Percentiles rank a stretch among this genome's conserved stretches.
phyloP scores from a whole-genome alignment of 2,329 filamentous ascomycete species.

The Aschersonia sp. region DNA sequence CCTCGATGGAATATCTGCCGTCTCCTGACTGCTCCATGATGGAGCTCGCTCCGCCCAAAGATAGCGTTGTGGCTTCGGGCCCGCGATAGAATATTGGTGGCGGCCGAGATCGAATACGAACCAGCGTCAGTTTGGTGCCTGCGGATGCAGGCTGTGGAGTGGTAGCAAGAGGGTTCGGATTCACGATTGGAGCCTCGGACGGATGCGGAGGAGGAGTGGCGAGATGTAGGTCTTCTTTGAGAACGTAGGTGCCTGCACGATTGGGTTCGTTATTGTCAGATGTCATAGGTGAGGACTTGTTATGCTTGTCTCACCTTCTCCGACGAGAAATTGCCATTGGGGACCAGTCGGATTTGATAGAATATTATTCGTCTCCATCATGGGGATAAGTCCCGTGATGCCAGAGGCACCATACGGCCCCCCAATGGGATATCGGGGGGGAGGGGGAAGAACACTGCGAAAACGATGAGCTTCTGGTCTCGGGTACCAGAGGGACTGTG shows the following conservation, averaged over 20 bases:
- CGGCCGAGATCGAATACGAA: conserved; percentile 52
- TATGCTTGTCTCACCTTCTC: conserved; percentile 49
- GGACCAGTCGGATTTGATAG: conserved; percentile 66
- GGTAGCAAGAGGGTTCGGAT: conserved; percentile 83
- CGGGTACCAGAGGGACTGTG: neutral
- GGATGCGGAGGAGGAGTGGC: conserved; percentile 92
- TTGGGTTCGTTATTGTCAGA: conserved; percentile 5
- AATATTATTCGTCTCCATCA: conserved; percentile 91
- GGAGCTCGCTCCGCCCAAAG: conserved; percentile 24
- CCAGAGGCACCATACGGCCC: conserved; percentile 57
- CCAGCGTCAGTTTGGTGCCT: conserved; percentile 72
- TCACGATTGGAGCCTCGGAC: conserved; percentile 75
- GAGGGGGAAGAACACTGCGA: conserved; percentile 67
- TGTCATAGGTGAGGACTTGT: neutral
- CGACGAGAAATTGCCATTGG: conserved; percentile 82
- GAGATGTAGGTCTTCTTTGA: conserved; percentile 82
- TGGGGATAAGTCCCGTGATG: conserved; percentile 52
- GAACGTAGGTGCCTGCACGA: conserved; percentile 62
- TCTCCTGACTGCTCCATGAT: conserved; percentile 51
- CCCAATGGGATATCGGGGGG: conserved; percentile 66
- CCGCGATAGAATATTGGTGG: conserved; percentile 41
- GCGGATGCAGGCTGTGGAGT: conserved; percentile 68
- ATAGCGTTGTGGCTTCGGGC: conserved; percentile 34
- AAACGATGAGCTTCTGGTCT: neutral
- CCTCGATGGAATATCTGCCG: conserved; percentile 44